phyloP scores from a whole-genome alignment of 2,329 filamentous ascomycete species.

The Passalora sequoiae region DNA sequence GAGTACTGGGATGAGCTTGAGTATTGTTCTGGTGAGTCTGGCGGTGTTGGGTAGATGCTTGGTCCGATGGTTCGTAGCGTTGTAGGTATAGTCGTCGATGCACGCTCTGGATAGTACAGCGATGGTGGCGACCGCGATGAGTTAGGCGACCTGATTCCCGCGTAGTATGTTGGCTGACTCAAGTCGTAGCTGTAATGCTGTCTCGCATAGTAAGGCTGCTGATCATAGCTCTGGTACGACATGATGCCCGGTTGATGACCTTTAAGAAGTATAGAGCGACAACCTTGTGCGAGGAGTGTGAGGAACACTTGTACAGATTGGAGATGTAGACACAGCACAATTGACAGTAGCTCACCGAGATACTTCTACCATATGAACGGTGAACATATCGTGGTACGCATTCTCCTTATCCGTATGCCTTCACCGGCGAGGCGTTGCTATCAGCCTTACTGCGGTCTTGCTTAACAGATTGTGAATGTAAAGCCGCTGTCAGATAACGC shows the following conservation, averaged over 20 bases:
- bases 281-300: too few relatives aligned
- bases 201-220: not conserved
- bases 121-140: too few relatives aligned
- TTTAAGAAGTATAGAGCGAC: too few relatives aligned
- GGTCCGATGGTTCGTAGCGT: not conserved
- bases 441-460: not conserved
- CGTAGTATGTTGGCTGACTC: not conserved
- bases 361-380: not conserved
- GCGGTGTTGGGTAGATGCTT: not conserved
- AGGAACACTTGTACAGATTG: not conserved
- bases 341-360: too few relatives aligned
- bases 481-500: not conserved
- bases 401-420: not conserved
- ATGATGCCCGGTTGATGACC: not conserved
- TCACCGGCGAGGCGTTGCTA: not conserved
- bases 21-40: conserved; percentile 2
- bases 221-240: not conserved
- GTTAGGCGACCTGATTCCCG: not conserved
- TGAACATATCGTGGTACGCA: not conserved
- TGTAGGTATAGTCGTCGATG: not conserved
- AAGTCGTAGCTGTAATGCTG: not conserved
- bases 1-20: not conserved
- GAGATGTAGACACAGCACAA: too few relatives aligned
- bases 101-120: too few relatives aligned
- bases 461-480: too few relatives aligned